Evolutionary conservation across 179 eudicot species (phyloP), one percentile per base, ranked within the genome.

Genomic region (Sideroxylon spinosum): DNA sequence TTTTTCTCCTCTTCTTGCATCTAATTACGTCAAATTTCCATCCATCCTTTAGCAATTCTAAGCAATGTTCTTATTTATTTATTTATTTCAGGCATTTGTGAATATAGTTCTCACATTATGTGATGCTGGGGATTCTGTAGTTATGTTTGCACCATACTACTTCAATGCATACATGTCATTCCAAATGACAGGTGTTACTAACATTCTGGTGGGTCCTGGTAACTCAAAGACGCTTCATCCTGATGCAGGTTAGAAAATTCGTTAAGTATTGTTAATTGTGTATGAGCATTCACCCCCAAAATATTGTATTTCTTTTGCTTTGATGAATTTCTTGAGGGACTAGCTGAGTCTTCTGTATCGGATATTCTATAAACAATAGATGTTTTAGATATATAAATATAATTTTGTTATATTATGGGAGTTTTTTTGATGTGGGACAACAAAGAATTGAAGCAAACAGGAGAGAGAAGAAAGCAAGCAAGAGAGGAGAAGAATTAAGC

Each of bases 111-210:
- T 96, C 81, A 92, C 98, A n/a, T 82, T 96, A 70, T 96, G 99
- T 82, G 99, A 96, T 86, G 82, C 93, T 79, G 97, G 96, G 83
- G 99, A 96, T 84, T 90, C 96, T n/a, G 99, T 96, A 26, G 99
- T 96, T 63, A 94, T 96, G 99, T 96, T 94, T 75, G 97, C 96
- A 16, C 99, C 99, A 14, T 94, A 94, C 89, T 96, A 96, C 85
- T 96, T 96, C 92, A 96, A 96, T 80, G 91, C 99, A 29, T 92
- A 92, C 88, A 96, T 96, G 99, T 94, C 99, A 76, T 96, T 96
- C 84, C 99, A 96, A 85, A 96, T 96, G 99, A 96, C 99, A 26
- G 99, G 98, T 52, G 94, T 96, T 56, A 96, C 88, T 70, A 73
- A 92, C 79, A 96, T 96, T 85, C 85, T 94, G 73, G 96, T 94